Evolutionary conservation across 345 rosid genomes (phyloP).

Genomic region (Mercurialis annua): DNA sequence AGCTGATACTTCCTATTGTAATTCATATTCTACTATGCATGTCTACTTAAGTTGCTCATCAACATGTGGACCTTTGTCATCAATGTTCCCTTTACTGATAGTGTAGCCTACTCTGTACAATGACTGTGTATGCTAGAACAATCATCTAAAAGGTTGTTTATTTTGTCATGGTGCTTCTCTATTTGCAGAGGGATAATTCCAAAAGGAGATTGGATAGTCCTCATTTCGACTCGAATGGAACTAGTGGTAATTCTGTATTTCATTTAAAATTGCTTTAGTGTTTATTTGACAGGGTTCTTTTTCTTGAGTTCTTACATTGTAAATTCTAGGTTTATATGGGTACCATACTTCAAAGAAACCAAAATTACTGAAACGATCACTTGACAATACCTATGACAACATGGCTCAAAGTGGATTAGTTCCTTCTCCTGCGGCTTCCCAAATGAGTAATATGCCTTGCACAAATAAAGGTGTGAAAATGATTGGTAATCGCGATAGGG

Average conservation of each 20-base stretch:
- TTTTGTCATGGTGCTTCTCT: constrained; percentile 15
- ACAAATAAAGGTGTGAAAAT: constrained; percentile 67
- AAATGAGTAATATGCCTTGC: constrained; percentile 93
- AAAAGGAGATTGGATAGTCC: constrained; percentile 72
- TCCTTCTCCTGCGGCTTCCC: constrained; percentile 87
- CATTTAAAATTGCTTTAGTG: constrained; percentile 14
- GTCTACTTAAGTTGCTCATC: constrained; percentile 3
- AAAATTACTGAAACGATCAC: constrained; percentile 59
- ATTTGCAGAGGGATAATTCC: constrained; percentile 64
- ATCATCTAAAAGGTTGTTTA: background rate
- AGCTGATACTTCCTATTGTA: background rate
- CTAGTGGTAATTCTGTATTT: constrained; percentile 44
- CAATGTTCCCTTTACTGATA: background rate
- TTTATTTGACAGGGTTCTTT: constrained; percentile 15
- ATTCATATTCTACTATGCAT: too few species aligned
- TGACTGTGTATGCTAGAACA: background rate
- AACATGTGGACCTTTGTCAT: background rate
- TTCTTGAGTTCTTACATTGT: constrained; percentile 19
- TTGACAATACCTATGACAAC: constrained; percentile 62
- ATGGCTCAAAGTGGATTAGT: constrained; percentile 55
- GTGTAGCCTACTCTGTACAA: background rate
- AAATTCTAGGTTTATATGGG: constrained; percentile 53
- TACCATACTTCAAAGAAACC: constrained; percentile 72
- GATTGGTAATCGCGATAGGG: constrained; percentile 67
- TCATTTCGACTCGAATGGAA: constrained; percentile 75